phyloP scores from a whole-genome alignment of 805 yeast genomes.

The Candida ovalis region DNA sequence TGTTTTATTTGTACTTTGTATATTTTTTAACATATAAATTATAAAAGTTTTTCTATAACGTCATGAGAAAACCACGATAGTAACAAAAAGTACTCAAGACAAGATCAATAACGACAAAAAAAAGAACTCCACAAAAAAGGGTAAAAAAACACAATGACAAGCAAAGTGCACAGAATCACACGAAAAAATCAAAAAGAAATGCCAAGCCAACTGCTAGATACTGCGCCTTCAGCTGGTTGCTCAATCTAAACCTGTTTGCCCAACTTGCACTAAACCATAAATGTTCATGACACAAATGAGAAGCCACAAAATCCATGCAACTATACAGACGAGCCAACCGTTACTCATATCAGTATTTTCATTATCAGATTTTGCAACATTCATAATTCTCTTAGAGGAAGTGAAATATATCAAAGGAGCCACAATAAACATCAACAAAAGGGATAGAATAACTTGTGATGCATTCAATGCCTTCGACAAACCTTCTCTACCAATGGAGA shows the following conservation, averaged over 20 bases:
- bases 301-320: conserved; percentile 57
- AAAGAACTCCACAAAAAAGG: too few species aligned
- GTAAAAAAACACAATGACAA: too few species aligned
- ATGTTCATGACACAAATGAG: conserved; percentile 64
- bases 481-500: conserved; percentile 65
- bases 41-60: background rate
- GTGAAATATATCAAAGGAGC: conserved; percentile 83
- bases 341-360: conserved; percentile 49
- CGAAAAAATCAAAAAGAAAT: too few species aligned
- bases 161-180: too few species aligned
- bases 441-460: conserved; percentile 74
- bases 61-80: background rate
- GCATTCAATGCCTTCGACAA: conserved; percentile 68
- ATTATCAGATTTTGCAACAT: conserved; percentile 34
- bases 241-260: conserved; percentile 9
- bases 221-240: too few species aligned
- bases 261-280: conserved; percentile 48
- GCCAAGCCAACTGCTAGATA: too few species aligned
- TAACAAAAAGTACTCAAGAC: background rate
- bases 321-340: conserved; percentile 49
- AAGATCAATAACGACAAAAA: too few species aligned
- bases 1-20: background rate
- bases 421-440: conserved; percentile 71
- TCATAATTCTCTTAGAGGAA: conserved; percentile 61
- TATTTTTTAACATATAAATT: background rate